Base-by-base conservation (phyloP, 306 rosid species). In the barrel medic (Medicago truncatula) region DNA sequence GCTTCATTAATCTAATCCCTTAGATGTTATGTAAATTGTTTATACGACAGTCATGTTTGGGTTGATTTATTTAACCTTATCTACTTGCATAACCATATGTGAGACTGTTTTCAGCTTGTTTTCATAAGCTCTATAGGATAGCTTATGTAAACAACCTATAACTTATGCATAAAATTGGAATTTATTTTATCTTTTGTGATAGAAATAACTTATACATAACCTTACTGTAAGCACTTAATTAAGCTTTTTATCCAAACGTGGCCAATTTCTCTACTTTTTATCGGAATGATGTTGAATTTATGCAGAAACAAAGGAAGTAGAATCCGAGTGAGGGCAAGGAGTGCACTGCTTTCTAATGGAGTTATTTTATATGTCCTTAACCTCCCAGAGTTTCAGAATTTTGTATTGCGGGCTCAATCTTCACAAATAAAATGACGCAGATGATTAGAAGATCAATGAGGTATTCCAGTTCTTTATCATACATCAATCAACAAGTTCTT, bases 261-360 rank as follows among this genome's bases (percentile, higher is more conserved):
- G 50, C 15, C 50, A 16, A 70, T 70, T 16, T 23, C 28, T 70
- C 43, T 46, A 21, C 73, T n/a, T 70, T 70, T 70, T 17, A 47
- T 23, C 34, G 13, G 44, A 68, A 25, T 49, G 23, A 25, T 60
- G 60, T 8, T 25, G 59, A 15, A 8, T 68, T 68, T 31, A 50
- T 52, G 63, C 6, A 16, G 61, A 52, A 70, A 17, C 18, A 36
- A 70, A 69, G 9, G 7, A 49, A 53, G 64, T 71, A 18, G 39
- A 54, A 36, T 69, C 49, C 1, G 7, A 50, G 8, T 39, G 20
- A 53, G 38, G 38, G 38, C 38, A 34, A 6, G 7, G 7, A 4
- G 59, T 4, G 56, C 39, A 67, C 18, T 34, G 18, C 11, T 16
- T 7, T 54, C 13, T 54, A 18, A 52, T 7, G 10, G 5, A 52